Percentiles rank a stretch among this genome's conserved stretches.
Evolutionary conservation across 2,329 filamentous ascomycete species (phyloP).

Genomic region (Plectosphaerella cucumerina): DNA sequence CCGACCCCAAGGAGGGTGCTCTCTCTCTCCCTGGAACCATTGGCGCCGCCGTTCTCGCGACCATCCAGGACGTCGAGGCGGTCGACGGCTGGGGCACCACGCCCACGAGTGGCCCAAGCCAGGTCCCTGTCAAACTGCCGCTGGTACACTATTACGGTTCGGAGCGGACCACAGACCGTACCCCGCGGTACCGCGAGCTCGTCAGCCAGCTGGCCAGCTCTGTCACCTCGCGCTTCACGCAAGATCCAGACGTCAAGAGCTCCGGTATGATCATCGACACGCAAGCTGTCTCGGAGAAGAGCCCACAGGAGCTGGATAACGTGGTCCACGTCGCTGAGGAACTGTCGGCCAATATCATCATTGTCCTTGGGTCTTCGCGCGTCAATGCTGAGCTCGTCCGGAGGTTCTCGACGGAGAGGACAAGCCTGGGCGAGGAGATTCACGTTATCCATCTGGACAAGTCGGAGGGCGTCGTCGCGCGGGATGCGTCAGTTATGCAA

Average conservation of each 20-base stretch:
- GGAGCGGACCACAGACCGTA: constrained; percentile 67
- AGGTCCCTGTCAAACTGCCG: constrained; percentile 86
- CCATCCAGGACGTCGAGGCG: constrained; percentile 73
- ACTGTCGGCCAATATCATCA: constrained; percentile 69
- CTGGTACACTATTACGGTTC: constrained; percentile 86
- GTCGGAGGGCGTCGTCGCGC: constrained; percentile 78
- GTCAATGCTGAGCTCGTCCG: constrained; percentile 71
- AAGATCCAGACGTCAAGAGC: constrained; percentile 66
- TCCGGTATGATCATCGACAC: constrained; percentile 86
- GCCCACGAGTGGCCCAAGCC: constrained; percentile 84
- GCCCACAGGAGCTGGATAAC: constrained; percentile 66
- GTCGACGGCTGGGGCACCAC: constrained; percentile 87
- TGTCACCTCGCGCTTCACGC: constrained; percentile 70
- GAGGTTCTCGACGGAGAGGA: constrained; percentile 57
- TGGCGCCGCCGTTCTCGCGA: constrained; percentile 81
- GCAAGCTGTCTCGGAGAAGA: constrained; percentile 63
- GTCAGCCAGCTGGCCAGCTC: constrained; percentile 74
- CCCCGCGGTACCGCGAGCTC: constrained; percentile 67
- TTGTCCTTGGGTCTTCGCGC: constrained; percentile 76
- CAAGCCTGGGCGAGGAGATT: constrained; percentile 61
- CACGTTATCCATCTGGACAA: constrained; percentile 75
- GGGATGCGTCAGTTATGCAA: constrained; percentile 71
- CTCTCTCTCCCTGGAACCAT: constrained; percentile 75
- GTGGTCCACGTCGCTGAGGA: constrained; percentile 70
- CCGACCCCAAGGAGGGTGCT: constrained; percentile 78